These are phyloP conservation scores for Cordyceps militaris DNA, from an alignment of 2,329 filamentous ascomycete species.

Conservation along the genomic window DNA sequence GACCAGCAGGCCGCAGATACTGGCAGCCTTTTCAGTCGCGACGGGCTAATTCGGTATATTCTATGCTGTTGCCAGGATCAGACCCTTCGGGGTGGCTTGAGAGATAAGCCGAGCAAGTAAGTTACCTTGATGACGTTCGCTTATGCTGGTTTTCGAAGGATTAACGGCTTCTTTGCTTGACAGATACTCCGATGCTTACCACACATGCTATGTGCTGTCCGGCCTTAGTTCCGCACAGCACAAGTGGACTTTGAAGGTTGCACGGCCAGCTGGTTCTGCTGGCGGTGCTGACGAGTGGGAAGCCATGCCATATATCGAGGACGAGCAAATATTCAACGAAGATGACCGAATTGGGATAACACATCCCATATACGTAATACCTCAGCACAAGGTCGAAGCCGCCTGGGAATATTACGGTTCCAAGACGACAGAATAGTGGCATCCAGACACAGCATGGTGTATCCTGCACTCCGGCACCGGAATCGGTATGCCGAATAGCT, in stretches of 20 bases:
- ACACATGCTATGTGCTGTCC: conserved; percentile 85
- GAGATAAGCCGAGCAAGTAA: conserved; percentile 89
- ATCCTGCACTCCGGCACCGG: neutral
- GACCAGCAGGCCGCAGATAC: conserved; percentile 26
- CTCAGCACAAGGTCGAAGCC: conserved; percentile 58
- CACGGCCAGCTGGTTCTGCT: conserved; percentile 27
- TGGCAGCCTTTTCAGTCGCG: conserved; percentile 65
- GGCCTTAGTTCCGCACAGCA: conserved; percentile 81
- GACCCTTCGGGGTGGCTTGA: conserved; percentile 65
- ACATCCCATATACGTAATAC: conserved; percentile 82
- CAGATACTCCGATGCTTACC: conserved; percentile 78
- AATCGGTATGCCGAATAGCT: neutral
- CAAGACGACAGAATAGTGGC: conserved; percentile 48
- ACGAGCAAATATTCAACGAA: conserved; percentile 60
- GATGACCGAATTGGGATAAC: conserved; percentile 61
- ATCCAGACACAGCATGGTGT: neutral
- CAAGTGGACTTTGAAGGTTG: conserved; percentile 42
- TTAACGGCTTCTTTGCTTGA: neutral
- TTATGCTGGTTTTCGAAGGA: conserved; percentile 11
- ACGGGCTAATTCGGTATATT: conserved; percentile 84
- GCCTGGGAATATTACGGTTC: conserved; percentile 59
- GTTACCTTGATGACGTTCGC: conserved; percentile 27
- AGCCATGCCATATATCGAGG: conserved; percentile 43
- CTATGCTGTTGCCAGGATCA: conserved; percentile 78
- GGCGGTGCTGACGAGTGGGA: conserved; percentile 36